Percentiles rank a stretch among this genome's conserved stretches.
These are phyloP conservation scores for Ascocoryne sarcoides DNA, from an alignment of 2,329 filamentous ascomycete species.

Conservation along the genomic window DNA sequence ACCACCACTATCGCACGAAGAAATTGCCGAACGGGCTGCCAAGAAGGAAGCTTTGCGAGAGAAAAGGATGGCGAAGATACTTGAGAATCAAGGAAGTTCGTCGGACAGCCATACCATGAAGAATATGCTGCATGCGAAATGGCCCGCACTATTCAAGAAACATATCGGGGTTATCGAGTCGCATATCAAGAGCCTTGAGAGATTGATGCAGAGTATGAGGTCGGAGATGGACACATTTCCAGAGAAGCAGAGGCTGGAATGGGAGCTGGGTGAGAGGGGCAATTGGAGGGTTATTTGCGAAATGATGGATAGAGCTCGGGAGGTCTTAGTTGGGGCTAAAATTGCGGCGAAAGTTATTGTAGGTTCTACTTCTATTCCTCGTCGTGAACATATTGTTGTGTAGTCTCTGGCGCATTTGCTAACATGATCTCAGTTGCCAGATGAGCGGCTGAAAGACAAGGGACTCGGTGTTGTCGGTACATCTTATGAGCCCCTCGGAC, in stretches of 20 bases:
- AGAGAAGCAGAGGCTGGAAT: conserved; percentile 17
- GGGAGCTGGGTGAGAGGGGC: conserved; percentile 18
- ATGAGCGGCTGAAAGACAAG: conserved; percentile 12
- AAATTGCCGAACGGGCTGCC: no score
- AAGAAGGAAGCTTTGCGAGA: neutral
- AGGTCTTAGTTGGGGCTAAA: conserved; percentile 13
- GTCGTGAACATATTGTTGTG: neutral
- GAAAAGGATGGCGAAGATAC: neutral
- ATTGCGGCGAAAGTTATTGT: conserved; percentile 18
- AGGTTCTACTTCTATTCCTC: conserved; percentile 4
- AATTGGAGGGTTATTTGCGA: conserved; percentile 22
- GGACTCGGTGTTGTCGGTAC: conserved; percentile 17
- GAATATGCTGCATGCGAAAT: conserved; percentile 30
- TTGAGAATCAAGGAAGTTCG: neutral
- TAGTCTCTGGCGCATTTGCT: neutral
- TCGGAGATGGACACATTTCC: conserved; percentile 11
- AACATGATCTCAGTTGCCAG: conserved; percentile 13
- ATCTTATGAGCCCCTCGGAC: conserved; percentile 11
- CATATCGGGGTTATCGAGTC: conserved; percentile 21
- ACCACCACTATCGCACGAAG: no score
- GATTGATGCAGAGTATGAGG: conserved; percentile 16
- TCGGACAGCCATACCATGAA: conserved; percentile 1
- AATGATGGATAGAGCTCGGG: conserved; percentile 18
- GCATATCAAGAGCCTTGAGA: conserved; percentile 18
- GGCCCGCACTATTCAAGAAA: conserved; percentile 22